Evolutionary conservation across 805 yeast genomes (phyloP).

Genomic region (Blastobotrys terrestris): DNA sequence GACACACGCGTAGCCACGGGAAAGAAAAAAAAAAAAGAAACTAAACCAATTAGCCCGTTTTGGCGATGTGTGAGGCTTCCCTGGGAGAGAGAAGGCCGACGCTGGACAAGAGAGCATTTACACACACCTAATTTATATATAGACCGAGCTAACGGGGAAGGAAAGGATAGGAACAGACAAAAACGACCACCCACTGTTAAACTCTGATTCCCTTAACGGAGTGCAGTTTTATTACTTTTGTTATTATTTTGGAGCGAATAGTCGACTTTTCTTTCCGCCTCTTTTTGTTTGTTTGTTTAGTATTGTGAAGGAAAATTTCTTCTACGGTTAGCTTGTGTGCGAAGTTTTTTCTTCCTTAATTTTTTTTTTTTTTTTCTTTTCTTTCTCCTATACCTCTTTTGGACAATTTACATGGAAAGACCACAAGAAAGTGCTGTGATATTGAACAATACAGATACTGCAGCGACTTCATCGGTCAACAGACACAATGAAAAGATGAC

Average conservation of each 20-base stretch:
- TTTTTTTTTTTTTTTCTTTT: not conserved
- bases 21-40: not conserved
- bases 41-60: not conserved
- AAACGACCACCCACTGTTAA: not conserved
- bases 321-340: not conserved
- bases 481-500: not conserved
- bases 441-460: not conserved
- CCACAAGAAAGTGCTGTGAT: not conserved
- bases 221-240: not conserved
- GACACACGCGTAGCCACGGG: not conserved
- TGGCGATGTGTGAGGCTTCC: not conserved
- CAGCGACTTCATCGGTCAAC: not conserved
- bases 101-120: not conserved
- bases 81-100: not conserved
- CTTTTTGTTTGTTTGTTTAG: not conserved
- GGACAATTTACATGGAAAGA: not conserved
- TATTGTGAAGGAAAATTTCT: not conserved
- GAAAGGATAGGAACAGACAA: not conserved
- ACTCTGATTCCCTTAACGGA: too few relatives aligned
- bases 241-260: too few relatives aligned
- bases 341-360: not conserved
- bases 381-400: not conserved
- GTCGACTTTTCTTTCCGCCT: too few relatives aligned
- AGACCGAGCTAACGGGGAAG: not conserved
- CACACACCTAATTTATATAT: not conserved